These are phyloP conservation scores for Arctostaphylos glauca DNA, from an alignment of 148 eudicot species.

Conservation along the genomic window DNA sequence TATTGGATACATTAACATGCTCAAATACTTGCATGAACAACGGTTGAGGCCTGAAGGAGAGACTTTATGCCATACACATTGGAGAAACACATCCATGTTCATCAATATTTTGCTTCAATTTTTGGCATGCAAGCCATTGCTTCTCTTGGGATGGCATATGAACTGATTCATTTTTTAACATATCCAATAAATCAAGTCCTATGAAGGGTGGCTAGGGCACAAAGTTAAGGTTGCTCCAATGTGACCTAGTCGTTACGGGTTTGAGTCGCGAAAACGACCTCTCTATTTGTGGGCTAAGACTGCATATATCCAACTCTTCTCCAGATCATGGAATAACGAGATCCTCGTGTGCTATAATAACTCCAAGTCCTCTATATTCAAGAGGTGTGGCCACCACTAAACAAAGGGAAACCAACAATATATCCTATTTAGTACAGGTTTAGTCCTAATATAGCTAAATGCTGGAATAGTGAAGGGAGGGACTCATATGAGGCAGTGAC, in stretches of 20 bases:
- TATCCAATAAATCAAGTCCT: background rate
- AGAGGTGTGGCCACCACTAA: background rate
- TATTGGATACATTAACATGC: background rate
- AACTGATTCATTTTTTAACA: background rate
- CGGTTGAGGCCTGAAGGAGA: background rate
- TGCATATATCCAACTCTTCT: too few species aligned
- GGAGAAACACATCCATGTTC: background rate
- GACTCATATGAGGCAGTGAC: background rate
- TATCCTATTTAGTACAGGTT: background rate
- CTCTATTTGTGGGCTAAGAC: too few species aligned
- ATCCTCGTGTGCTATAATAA: background rate
- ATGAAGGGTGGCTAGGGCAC: too few species aligned
- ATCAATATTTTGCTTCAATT: background rate
- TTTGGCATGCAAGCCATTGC: background rate
- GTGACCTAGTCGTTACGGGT: too few species aligned
- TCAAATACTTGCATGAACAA: background rate
- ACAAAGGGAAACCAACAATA: background rate
- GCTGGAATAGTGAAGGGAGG: background rate
- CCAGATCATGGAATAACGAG: too few species aligned
- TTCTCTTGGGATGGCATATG: background rate
- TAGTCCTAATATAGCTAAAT: background rate
- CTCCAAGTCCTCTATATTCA: background rate
- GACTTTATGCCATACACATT: background rate
- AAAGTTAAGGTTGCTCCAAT: too few species aligned
- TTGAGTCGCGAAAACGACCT: too few species aligned